phyloP scores from a whole-genome alignment of 257 asterid genomes.

The Paraleonurus japonicus region DNA sequence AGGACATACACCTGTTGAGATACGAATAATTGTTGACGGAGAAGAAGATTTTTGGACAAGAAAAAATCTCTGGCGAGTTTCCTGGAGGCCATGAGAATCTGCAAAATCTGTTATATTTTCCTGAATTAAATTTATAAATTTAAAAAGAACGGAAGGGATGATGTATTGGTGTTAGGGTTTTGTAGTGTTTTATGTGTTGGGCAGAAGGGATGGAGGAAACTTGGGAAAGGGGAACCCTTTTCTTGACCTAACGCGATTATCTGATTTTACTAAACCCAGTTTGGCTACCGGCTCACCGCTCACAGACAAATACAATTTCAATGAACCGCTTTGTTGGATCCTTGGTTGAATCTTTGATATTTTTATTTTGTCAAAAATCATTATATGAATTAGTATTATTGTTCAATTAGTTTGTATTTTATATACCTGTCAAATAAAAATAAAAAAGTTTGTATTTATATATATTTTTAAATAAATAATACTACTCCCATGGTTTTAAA shows the following conservation, averaged over 20 bases:
- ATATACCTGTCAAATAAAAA: no score
- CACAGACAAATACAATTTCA: no score
- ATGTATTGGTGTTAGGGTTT: not conserved
- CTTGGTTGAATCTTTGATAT: no score
- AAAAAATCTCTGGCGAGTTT: constrained; percentile 65
- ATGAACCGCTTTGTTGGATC: no score
- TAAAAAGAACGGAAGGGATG: not conserved
- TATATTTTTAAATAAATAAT: no score
- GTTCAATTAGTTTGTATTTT: no score
- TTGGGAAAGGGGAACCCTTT: constrained; percentile 18
- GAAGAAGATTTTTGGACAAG: constrained; percentile 40
- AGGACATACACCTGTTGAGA: constrained; percentile 42
- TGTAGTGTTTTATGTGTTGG: constrained; percentile 15
- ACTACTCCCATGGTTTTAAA: no score
- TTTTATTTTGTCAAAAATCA: no score
- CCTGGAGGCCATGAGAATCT: constrained; percentile 55
- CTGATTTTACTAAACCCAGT: not conserved
- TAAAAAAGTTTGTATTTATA: no score
- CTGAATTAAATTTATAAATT: not conserved
- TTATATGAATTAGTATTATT: no score
- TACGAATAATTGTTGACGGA: constrained; percentile 42
- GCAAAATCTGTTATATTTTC: not conserved
- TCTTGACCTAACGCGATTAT: constrained; percentile 17
- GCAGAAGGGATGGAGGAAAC: not conserved
- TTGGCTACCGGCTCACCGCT: not conserved